Evolutionary conservation across 1,284 basidiomycete species (phyloP).

Genomic region (Ceraceosorus guamensis): DNA sequence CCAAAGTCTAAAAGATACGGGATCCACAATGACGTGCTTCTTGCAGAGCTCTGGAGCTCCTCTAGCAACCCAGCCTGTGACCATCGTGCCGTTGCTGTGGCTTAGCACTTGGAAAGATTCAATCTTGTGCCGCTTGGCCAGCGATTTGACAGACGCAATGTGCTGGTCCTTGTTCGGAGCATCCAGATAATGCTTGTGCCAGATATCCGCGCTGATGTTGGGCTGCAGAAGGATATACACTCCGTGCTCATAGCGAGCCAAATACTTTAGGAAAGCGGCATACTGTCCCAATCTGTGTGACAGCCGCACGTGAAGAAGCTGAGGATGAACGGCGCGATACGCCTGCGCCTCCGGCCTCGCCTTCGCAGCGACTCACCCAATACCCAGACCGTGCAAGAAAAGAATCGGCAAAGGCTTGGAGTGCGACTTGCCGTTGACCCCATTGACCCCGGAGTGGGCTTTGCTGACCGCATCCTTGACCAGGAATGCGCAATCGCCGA

Average conservation of each 20-base stretch:
- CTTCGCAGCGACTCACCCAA: conserved; percentile 4
- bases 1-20: conserved; percentile 23
- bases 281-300: conserved; percentile 14
- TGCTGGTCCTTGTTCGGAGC: conserved; percentile 17
- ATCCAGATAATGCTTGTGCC: conserved; percentile 8
- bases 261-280: conserved; percentile 10
- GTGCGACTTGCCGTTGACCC: no score
- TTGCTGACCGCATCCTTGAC: conserved; percentile 4
- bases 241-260: conserved; percentile 11
- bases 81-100: conserved; percentile 22
- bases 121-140: conserved; percentile 8
- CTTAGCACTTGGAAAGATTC: conserved; percentile 7
- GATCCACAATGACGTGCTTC: conserved; percentile 18
- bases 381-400: conserved; percentile 26
- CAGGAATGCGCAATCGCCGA: conserved; percentile 16
- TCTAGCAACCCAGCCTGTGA: conserved; percentile 17
- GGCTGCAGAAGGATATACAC: conserved; percentile 19
- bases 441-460: background rate
- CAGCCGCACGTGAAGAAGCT: no score
- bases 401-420: conserved; percentile 12
- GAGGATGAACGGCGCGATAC: no score
- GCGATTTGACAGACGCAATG: conserved; percentile 6
- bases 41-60: conserved; percentile 12
- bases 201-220: conserved; percentile 15
- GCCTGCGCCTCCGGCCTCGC: no score